Evolutionary conservation across 1,284 basidiomycete species (phyloP), one percentile per base, ranked within the genome.

Genomic region (Leccinum holopus): DNA sequence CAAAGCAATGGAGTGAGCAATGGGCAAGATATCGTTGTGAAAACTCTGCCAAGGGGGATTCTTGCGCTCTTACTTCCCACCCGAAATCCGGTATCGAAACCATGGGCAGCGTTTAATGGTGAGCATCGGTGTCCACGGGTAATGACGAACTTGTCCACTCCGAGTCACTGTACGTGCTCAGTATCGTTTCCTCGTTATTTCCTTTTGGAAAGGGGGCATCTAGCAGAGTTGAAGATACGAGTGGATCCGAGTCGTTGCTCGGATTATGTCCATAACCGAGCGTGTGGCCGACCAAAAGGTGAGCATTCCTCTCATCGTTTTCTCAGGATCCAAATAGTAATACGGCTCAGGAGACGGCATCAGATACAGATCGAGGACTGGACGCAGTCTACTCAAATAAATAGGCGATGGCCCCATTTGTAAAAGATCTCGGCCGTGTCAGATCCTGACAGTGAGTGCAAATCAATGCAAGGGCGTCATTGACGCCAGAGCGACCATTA

Each of bases 141-240:
- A 8, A 14, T 5, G 21, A 37, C 18, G 30, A 25, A 47, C 47
- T 56, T 64, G 11, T 63, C 39, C 7, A 21, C 16, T 51, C 21
- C 21, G 21, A 21, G 21, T 21, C 4, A 7, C 14, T 21, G 28
- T 18, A 18, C 52, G 10, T 39, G 7, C 25, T 33, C 59, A 94
- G 94, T 97, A 7, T 95, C 92, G 6, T 96, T 94, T 76, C 97
- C 97, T 41, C 96, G 98, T 78, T 96, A 97, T 77, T 98, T 99
- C 80, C 84, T 99, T 52, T 87, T 94, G 72, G 91, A 94, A 6
- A 91, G 87, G 0, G 91, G 90, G 1, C 84, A 88, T 67, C 82
- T 98, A 47, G 90, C 88, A 11, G 93, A 95, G 72, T 79, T 95
- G 61, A 90, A 90, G 75, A 87, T 86, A 18, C 83, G 95, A 97